Evolutionary conservation across 805 yeast species (phyloP).

Genomic region (Saccharomycopsis amapae): DNA sequence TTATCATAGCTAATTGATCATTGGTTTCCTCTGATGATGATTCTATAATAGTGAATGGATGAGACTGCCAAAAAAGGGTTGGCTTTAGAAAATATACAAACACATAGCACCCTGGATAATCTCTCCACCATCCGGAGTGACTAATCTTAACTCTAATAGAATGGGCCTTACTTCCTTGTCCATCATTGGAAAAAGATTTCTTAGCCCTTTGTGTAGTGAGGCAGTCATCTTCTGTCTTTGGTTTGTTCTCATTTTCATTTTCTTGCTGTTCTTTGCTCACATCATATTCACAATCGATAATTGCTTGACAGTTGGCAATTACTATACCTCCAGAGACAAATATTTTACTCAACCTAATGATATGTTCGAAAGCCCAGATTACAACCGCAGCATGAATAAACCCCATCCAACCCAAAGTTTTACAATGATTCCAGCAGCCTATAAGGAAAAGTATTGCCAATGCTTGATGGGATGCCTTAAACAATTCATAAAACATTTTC

Average conservation of each 20-base stretch:
- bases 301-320: slow-evolving; percentile 24
- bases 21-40: slow-evolving; percentile 27
- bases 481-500: slow-evolving; percentile 37
- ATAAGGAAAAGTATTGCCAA: slow-evolving; percentile 36
- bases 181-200: not conserved
- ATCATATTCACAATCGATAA: not conserved
- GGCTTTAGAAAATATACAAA: slow-evolving; percentile 43
- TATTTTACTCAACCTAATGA: slow-evolving; percentile 31
- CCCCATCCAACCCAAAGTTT: slow-evolving; percentile 36
- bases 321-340: slow-evolving; percentile 26
- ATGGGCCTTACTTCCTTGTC: slow-evolving; percentile 21
- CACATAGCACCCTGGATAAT: slow-evolving; percentile 39
- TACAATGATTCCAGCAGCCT: slow-evolving; percentile 42
- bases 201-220: not conserved
- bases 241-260: not conserved
- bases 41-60: slow-evolving; percentile 48
- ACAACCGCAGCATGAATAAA: slow-evolving; percentile 34
- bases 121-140: slow-evolving; percentile 36
- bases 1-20: slow-evolving; percentile 33
- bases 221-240: not conserved
- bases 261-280: not conserved
- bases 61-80: slow-evolving; percentile 46
- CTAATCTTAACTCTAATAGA: slow-evolving; percentile 42
- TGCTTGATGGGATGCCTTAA: slow-evolving; percentile 38
- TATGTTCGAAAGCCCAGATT: slow-evolving; percentile 38